Evolutionary conservation across 805 yeast genomes (phyloP).

Genomic region (Komagataella phaffii): DNA sequence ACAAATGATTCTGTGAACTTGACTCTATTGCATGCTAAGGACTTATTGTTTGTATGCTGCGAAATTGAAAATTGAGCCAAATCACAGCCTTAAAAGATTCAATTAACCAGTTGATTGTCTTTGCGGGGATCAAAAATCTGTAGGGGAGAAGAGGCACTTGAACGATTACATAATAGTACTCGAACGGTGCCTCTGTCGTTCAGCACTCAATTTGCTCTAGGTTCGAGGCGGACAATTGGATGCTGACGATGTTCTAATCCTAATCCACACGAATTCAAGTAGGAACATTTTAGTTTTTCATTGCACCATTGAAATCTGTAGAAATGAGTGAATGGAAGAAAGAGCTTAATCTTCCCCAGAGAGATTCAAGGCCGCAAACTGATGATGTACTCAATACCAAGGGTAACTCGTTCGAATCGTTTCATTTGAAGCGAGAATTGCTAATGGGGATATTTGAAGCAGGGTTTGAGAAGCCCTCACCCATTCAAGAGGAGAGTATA

Average conservation of each 20-base stretch:
- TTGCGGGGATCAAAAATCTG: too few species aligned
- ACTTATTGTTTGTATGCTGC: neutral
- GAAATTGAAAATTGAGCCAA: too few species aligned
- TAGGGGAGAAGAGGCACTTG: too few species aligned
- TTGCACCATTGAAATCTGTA: neutral
- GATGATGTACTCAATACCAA: constrained; percentile 89
- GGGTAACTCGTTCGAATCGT: constrained; percentile 86
- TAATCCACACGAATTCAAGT: neutral
- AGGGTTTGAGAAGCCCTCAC: constrained; percentile 96
- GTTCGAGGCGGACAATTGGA: neutral
- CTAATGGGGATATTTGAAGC: constrained; percentile 98
- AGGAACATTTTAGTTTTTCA: neutral
- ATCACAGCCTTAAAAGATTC: too few species aligned
- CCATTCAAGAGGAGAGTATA: constrained; percentile 93
- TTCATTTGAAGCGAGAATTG: constrained; percentile 80
- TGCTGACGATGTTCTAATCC: neutral
- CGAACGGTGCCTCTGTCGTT: neutral
- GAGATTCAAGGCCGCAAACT: constrained; percentile 91
- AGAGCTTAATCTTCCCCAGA: constrained; percentile 60
- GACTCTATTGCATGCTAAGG: neutral
- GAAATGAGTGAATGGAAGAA: constrained; percentile 49
- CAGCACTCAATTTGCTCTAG: neutral
- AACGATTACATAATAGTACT: too few species aligned
- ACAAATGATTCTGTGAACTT: neutral
- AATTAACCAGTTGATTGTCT: too few species aligned